Evolutionary conservation across 2,329 filamentous ascomycete genomes (phyloP).

Genomic region (Fusarium sp.): DNA sequence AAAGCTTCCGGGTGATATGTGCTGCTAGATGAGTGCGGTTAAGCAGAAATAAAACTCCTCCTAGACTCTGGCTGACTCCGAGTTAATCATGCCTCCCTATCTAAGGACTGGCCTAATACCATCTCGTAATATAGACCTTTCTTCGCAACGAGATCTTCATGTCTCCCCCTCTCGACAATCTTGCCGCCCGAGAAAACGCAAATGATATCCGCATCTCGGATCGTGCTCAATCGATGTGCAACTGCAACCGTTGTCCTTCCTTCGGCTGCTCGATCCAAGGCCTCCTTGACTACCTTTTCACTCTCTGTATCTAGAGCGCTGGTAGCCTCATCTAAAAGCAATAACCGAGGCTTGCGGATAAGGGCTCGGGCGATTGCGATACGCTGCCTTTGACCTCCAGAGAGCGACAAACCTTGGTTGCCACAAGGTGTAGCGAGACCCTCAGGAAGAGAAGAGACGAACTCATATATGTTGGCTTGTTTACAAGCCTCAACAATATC

Average conservation of each 20-base stretch:
- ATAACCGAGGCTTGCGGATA: slow-evolving; percentile 72
- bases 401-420: slow-evolving; percentile 75
- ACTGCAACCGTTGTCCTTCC: slow-evolving; percentile 70
- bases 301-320: slow-evolving; percentile 72
- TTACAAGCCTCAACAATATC: slow-evolving; percentile 63
- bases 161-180: slow-evolving; percentile 70
- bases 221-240: slow-evolving; percentile 68
- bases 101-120: slow-evolving; percentile 60
- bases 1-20: not conserved
- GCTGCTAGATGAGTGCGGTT: not conserved
- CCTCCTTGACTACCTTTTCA: slow-evolving; percentile 73
- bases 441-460: slow-evolving; percentile 66
- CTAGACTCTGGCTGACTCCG: not conserved
- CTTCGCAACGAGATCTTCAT: slow-evolving; percentile 65
- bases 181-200: slow-evolving; percentile 64
- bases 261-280: slow-evolving; percentile 62
- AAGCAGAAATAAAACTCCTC: not conserved
- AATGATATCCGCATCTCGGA: slow-evolving; percentile 71
- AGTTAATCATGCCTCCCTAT: slow-evolving; percentile 47
- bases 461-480: slow-evolving; percentile 67
- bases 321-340: slow-evolving; percentile 81
- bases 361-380: slow-evolving; percentile 80
- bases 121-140: slow-evolving; percentile 66
- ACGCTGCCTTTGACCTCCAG: slow-evolving; percentile 78
- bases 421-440: slow-evolving; percentile 74